Percentiles rank a stretch among this genome's conserved stretches.
phyloP scores from a whole-genome alignment of 73 alveolate genomes.

The Uronychia setigera region DNA sequence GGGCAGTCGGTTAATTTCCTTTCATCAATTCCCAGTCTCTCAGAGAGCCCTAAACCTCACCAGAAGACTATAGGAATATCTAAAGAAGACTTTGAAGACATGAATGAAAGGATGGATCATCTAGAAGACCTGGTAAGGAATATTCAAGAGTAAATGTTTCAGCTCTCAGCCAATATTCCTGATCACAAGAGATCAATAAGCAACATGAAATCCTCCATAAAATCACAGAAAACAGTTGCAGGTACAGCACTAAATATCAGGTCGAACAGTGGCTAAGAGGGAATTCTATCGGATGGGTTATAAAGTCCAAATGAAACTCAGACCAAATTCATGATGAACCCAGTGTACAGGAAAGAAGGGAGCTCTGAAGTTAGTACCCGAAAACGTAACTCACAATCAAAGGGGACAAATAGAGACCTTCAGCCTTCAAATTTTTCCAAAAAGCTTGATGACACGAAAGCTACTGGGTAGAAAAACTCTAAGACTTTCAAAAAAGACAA shows the following conservation, averaged over 20 bases:
- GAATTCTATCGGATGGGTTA: neutral
- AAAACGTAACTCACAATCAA: neutral
- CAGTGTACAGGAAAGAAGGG: neutral
- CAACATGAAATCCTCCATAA: no score
- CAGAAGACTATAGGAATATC: neutral
- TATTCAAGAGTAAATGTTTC: no score
- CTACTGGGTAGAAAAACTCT: neutral
- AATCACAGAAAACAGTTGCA: no score
- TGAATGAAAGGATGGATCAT: neutral
- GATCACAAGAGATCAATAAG: no score
- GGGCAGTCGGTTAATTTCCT: neutral
- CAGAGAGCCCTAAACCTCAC: neutral
- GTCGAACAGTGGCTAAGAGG: no score
- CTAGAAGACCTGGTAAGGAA: neutral
- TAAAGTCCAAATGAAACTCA: neutral
- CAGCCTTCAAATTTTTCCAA: neutral
- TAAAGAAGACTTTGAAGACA: neutral
- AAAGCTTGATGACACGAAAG: neutral
- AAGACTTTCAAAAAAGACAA: neutral
- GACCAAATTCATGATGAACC: neutral
- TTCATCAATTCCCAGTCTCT: neutral
- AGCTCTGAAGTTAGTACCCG: neutral
- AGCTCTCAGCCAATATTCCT: no score
- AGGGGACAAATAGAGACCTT: neutral
- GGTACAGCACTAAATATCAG: no score